Base-by-base conservation (phyloP, 1,139 yeast genomes). In the Pichia sp. region DNA sequence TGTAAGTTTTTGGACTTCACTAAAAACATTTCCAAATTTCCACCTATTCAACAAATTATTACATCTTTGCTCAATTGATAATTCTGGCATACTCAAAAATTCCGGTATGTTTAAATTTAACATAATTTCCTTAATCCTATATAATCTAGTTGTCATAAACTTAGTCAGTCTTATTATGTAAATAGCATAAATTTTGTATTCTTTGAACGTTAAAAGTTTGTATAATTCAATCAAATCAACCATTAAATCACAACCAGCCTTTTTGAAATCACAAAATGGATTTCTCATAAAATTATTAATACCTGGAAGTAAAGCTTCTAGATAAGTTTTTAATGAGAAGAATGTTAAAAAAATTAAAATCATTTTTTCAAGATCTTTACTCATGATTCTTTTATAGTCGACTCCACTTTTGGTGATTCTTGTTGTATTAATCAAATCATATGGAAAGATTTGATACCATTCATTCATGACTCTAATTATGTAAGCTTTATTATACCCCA, bases 261-360 rank as follows among this genome's bases (percentile, higher is more conserved):
- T 22, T 8, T 29, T 47, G 15, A 39, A 25, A 69, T 49, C 52
- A 0, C 37, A 15, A 29, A 53, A 54, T 4, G 50, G 50, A 27
- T 26, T 47, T 24, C 44, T 34, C 11, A 49, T 26, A 15, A 51
- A 41, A 20, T 37, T 40, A 25, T 45, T 20, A 13, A 48, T 35
- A 8, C 49, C 53, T 3, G 54, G 54, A 9, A 49, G 37, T 3
- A 45, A 36, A 15, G 48, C 46, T 3, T 44, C 49, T 18, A 51
- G 27, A 22, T 43, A 41, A 23, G 26, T 35, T 15, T 46, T 40
- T 6, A 54, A 11, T 3, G 55, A 42, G 6, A 54, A 15, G 29
- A 37, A 52, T 3, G 48, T 29, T 11, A 53, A 38, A 26, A 45
- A 40, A 13, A 50, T 39, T 7, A 51, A 16, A 15, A 41, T 24